These are phyloP conservation scores for Actinidia chinensis DNA, from an alignment of 179 eudicot species.

Conservation along the genomic window DNA sequence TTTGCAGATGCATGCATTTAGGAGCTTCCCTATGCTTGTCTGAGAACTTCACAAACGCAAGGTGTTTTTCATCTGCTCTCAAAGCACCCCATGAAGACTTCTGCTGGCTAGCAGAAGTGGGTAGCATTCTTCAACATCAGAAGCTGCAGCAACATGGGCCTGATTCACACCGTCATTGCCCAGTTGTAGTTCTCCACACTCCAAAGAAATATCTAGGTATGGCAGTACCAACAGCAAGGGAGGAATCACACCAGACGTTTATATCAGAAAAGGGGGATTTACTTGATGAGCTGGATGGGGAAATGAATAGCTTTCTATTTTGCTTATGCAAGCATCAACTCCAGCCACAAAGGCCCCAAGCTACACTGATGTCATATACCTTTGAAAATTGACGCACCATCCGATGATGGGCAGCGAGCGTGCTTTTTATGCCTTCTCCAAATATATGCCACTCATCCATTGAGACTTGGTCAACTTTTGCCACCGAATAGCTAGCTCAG, in stretches of 20 bases:
- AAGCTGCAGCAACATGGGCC: slow-evolving; percentile 46
- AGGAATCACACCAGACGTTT: slow-evolving; percentile 66
- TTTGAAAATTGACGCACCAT: slow-evolving; percentile 86
- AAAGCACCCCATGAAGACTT: slow-evolving; percentile 35
- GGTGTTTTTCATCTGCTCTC: slow-evolving; percentile 71
- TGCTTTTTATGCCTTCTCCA: slow-evolving; percentile 75
- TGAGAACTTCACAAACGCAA: slow-evolving; percentile 77
- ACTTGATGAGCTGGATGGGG: slow-evolving; percentile 44
- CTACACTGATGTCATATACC: slow-evolving; percentile 69
- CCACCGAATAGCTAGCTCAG: slow-evolving; percentile 78
- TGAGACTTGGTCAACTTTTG: slow-evolving; percentile 69
- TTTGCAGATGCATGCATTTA: slow-evolving; percentile 92
- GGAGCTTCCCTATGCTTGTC: slow-evolving; percentile 88
- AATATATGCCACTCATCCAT: slow-evolving; percentile 66
- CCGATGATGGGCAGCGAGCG: slow-evolving; percentile 71
- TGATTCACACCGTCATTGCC: slow-evolving; percentile 50
- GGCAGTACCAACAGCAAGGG: slow-evolving; percentile 99
- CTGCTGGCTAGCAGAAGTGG: slow-evolving; percentile 56
- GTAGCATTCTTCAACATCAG: slow-evolving; percentile 78
- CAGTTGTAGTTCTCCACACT: slow-evolving; percentile 89
- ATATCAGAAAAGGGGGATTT: slow-evolving; percentile 44
- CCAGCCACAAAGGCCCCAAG: slow-evolving; percentile 94
- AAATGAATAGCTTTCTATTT: slow-evolving; percentile 76
- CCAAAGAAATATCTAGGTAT: slow-evolving; percentile 91
- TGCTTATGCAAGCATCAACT: slow-evolving; percentile 82